Conservation (phyloP, 2,329 filamentous ascomycete genomes). For the Alternaria tenuissima region DNA sequence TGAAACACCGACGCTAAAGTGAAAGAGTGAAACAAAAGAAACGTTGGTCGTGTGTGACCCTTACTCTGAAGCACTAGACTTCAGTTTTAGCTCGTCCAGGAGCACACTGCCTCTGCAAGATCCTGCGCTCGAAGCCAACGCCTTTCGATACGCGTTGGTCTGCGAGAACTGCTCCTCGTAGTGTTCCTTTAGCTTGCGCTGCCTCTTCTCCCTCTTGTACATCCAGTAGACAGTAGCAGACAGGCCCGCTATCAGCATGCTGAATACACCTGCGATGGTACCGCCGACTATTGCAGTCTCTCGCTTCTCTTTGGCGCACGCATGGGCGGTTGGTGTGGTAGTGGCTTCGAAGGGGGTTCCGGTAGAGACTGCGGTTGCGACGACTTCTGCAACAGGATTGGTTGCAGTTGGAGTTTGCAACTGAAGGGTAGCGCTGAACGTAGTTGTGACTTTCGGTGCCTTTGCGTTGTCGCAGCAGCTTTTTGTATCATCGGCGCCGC, state of each 20-base stretch:
- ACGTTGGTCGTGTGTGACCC: background rate
- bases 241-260: slow-evolving; percentile 29
- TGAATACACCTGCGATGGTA: slow-evolving; percentile 34
- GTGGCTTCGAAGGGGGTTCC: slow-evolving; percentile 14
- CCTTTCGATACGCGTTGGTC: slow-evolving; percentile 37
- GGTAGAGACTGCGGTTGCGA: slow-evolving; percentile 18
- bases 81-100: slow-evolving; percentile 12
- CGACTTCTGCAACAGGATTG: slow-evolving; percentile 16
- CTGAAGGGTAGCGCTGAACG: slow-evolving; percentile 33
- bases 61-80: slow-evolving; percentile 5
- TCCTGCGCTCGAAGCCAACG: slow-evolving; percentile 23
- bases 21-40: slow-evolving; percentile 3
- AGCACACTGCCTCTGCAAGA: slow-evolving; percentile 16
- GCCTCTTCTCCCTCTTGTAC: slow-evolving; percentile 39
- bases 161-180: slow-evolving; percentile 44
- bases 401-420: slow-evolving; percentile 17
- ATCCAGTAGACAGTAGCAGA: slow-evolving; percentile 32
- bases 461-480: slow-evolving; percentile 44
- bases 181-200: slow-evolving; percentile 45
- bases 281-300: slow-evolving; percentile 37
- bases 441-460: slow-evolving; percentile 33
- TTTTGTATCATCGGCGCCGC: slow-evolving; percentile 30
- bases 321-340: slow-evolving; percentile 11
- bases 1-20: slow-evolving; percentile 15
- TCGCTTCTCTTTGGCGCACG: slow-evolving; percentile 28